Evolutionary conservation across 768 basidiomycete species (phyloP).

Genomic region (Phylloporus sp.): DNA sequence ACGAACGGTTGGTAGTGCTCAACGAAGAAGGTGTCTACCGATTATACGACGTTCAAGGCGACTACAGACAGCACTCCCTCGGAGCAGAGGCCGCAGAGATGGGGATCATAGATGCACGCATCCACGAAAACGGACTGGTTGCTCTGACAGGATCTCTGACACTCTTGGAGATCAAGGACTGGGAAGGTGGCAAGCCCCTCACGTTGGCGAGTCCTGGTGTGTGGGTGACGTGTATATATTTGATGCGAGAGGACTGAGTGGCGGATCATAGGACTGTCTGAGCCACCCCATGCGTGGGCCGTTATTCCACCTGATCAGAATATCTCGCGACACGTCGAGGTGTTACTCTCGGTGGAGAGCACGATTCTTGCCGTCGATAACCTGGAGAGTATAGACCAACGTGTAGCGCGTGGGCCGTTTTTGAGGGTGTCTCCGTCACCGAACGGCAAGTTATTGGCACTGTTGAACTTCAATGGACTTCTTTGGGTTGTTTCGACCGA

Average conservation of each 20-base stretch:
- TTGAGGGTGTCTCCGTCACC: constrained; percentile 85
- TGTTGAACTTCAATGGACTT: constrained; percentile 66
- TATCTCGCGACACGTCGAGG: constrained; percentile 86
- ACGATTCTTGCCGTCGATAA: constrained; percentile 87
- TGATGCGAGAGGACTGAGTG: constrained; percentile 6
- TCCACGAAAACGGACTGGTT: constrained; percentile 85
- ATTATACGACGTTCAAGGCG: constrained; percentile 81
- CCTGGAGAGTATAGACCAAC: constrained; percentile 84
- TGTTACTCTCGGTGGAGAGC: constrained; percentile 74
- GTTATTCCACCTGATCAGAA: constrained; percentile 88
- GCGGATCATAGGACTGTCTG: constrained; percentile 52
- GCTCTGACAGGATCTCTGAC: constrained; percentile 73
- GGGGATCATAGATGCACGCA: constrained; percentile 80
- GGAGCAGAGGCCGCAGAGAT: constrained; percentile 78
- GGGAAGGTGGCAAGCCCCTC: constrained; percentile 75
- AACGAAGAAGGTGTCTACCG: constrained; percentile 93
- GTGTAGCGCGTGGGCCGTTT: constrained; percentile 86
- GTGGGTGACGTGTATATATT: constrained; percentile 22
- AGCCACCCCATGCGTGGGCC: constrained; percentile 82
- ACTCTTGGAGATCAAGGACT: constrained; percentile 84
- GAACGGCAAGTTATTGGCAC: constrained; percentile 87
- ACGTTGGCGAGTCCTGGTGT: constrained; percentile 75
- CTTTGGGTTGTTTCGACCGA: constrained; percentile 96
- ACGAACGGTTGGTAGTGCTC: constrained; percentile 78
- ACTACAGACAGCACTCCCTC: constrained; percentile 82